Conservation (phyloP, 2,329 filamentous ascomycete species). For the Alternaria metachromatica region DNA sequence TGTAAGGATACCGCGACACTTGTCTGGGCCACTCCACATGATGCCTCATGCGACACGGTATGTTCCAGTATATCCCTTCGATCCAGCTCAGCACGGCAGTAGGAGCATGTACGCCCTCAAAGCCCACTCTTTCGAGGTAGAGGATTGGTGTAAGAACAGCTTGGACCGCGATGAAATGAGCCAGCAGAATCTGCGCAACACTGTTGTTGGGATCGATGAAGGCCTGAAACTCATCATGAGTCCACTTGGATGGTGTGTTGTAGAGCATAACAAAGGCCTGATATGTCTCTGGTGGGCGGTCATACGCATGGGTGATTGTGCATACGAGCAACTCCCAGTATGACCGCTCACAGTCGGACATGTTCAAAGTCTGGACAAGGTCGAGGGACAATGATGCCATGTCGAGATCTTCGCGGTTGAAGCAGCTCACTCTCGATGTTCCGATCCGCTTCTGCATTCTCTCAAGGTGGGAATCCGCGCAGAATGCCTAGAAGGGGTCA, state of each 20-base stretch:
- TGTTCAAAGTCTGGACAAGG: constrained; percentile 31
- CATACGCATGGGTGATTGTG: constrained; percentile 39
- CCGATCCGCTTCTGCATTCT: constrained; percentile 39
- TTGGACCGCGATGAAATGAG: constrained; percentile 57
- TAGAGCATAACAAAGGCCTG: constrained; percentile 53
- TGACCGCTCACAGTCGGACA: constrained; percentile 36
- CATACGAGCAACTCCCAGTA: constrained; percentile 37
- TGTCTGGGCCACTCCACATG: constrained; percentile 41
- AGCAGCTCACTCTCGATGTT: constrained; percentile 17
- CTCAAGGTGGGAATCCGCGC: constrained; percentile 41
- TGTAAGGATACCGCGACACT: constrained; percentile 39
- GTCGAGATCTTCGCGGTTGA: constrained; percentile 40
- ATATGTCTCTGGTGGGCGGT: constrained; percentile 47
- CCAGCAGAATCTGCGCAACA: constrained; percentile 53
- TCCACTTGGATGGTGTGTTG: constrained; percentile 50
- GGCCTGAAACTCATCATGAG: constrained; percentile 50
- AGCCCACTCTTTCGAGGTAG: constrained; percentile 42
- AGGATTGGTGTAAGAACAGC: constrained; percentile 53
- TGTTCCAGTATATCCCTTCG: constrained; percentile 41
- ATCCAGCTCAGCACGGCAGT: constrained; percentile 42
- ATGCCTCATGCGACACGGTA: constrained; percentile 29
- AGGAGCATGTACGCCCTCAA: constrained; percentile 43
- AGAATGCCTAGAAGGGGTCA: constrained; percentile 28
- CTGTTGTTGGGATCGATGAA: constrained; percentile 54
- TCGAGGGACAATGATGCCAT: constrained; percentile 38